These are phyloP conservation scores for Nemania sp. DNA, from an alignment of 2,329 filamentous ascomycete species.

Conservation along the genomic window DNA sequence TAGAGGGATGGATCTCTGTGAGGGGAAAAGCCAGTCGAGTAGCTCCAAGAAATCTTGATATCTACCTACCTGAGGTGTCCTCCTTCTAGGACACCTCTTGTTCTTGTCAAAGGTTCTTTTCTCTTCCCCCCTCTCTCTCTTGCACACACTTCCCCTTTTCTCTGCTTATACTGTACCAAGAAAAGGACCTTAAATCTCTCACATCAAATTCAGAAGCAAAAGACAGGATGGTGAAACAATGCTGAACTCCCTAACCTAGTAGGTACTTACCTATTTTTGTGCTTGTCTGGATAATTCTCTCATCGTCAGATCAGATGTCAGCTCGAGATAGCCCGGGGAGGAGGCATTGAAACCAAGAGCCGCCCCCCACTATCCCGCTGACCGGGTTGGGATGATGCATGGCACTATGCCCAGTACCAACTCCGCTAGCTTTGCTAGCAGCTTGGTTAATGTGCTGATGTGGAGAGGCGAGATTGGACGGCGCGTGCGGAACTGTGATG, in stretches of 20 bases:
- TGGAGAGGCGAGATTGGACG: constrained; percentile 22
- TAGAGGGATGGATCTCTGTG: too few relatives aligned
- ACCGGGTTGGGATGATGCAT: constrained; percentile 4
- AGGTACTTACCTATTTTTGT: too few relatives aligned
- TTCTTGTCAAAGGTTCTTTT: background rate
- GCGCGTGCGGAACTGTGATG: constrained; percentile 5
- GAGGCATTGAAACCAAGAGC: constrained; percentile 16
- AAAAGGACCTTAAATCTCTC: background rate
- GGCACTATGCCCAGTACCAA: background rate
- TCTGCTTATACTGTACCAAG: background rate
- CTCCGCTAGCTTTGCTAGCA: background rate
- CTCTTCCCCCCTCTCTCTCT: background rate
- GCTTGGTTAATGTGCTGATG: constrained; percentile 6
- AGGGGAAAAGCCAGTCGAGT: too few relatives aligned
- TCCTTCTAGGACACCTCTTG: background rate
- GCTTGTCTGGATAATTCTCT: background rate
- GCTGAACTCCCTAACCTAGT: constrained; percentile 1
- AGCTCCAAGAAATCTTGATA: background rate
- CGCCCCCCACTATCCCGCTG: constrained; percentile 7
- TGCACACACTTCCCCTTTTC: too few relatives aligned
- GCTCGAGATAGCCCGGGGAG: background rate
- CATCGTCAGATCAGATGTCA: constrained; percentile 7
- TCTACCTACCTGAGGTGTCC: too few relatives aligned
- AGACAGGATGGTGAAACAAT: constrained; percentile 6
- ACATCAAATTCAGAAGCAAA: background rate